These are phyloP conservation scores for Ophiognomonia clavigignenti-juglandacearum DNA, from an alignment of 2,329 filamentous ascomycete species.

Conservation along the genomic window DNA sequence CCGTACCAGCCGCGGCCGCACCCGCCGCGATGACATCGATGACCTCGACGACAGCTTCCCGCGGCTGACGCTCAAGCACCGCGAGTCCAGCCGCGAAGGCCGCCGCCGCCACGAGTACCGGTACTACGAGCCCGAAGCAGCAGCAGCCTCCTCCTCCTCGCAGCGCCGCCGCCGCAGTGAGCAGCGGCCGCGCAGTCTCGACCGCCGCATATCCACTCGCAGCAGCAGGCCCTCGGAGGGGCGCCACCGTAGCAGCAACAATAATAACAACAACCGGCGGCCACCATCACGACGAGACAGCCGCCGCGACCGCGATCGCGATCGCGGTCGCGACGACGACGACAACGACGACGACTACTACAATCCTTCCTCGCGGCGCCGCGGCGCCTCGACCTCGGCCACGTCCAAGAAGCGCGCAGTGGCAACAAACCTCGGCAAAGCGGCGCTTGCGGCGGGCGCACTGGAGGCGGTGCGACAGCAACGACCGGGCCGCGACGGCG, in stretches of 20 bases:
- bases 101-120: conserved; percentile 7
- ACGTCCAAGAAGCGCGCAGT: neutral
- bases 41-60: conserved; percentile 6
- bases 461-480: conserved; percentile 6
- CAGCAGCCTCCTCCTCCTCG: neutral
- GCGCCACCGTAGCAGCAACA: too few relatives aligned
- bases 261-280: too few relatives aligned
- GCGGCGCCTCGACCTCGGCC: neutral
- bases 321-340: too few relatives aligned
- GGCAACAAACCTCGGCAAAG: conserved; percentile 5
- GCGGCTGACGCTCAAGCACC: conserved; percentile 5
- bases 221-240: too few relatives aligned
- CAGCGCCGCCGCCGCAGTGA: neutral
- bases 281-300: too few relatives aligned
- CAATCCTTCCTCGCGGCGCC: neutral
- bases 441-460: neutral
- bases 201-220: too few relatives aligned
- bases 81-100: conserved; percentile 9
- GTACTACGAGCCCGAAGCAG: conserved; percentile 6
- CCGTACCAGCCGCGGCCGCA: neutral
- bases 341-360: too few relatives aligned
- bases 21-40: neutral
- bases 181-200: neutral
- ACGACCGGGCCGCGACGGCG: too few relatives aligned
- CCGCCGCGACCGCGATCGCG: too few relatives aligned